Base-by-base conservation (phyloP, 176 grass and related monocot genomes). In the Carex pumila region DNA sequence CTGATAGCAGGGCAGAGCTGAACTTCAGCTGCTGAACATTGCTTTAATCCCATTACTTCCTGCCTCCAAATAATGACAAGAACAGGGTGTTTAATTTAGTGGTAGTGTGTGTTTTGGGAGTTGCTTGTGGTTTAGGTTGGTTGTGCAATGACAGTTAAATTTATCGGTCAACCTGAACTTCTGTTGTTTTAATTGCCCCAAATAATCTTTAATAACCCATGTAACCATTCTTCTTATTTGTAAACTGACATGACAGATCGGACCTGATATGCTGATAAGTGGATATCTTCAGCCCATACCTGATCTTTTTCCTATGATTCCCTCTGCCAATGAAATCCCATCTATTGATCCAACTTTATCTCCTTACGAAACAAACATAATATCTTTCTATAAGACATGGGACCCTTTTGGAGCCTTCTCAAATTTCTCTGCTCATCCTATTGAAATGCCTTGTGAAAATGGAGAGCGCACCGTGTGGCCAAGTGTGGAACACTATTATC, bases 311-410 rank as follows among this genome's bases (percentile, higher is more conserved):
- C 95, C 92, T 88, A 74, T 87, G 63, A 98, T 98, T 84, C 95
- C 92, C 62, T 95, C 92, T 49, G 78, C 82, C 47, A 86, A 95
- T 81, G 88, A 98, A 87, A 91, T 87, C 41, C 81, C 92, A 30
- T 85, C 84, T 32, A 36, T 87, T 85, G 95, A 98, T 90, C 95
- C 89, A 3, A 86, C 88, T 77, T 84, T 98, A 70, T 93, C 89
- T 86, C 95, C 88, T 11, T 95, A 95, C 59, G 95, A 98, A 73
- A 90, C 92, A 87, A 93, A 89, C 79, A 95, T 98, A 56, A 82
- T 98, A 57, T 95, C 95, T 39, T 98, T 98, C 81, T 98, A 98
- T 82, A 98, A 98, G 80, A 98, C 95, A 29, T 98, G 95, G 95
- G 91, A 98, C 86, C 81, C 71, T 63, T 98, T 93, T 85, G 95